Conservation (phyloP, 2,329 filamentous ascomycete genomes). For the Cytospora schulzeri region DNA sequence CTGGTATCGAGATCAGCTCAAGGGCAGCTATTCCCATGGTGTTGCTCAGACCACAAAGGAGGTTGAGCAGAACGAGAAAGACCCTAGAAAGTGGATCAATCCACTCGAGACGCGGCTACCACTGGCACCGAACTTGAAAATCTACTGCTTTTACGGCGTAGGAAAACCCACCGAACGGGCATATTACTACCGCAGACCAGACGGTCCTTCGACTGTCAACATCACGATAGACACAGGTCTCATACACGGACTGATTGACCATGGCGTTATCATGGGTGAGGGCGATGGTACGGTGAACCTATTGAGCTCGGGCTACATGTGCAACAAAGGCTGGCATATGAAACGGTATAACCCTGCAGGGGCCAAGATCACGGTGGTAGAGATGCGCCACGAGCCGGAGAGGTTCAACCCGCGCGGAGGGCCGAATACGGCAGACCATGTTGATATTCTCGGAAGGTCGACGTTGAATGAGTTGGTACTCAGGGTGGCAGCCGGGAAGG, state of each 20-base stretch:
- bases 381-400: slow-evolving; percentile 97
- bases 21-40: slow-evolving; percentile 81
- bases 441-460: slow-evolving; percentile 89
- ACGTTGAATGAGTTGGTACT: slow-evolving; percentile 90
- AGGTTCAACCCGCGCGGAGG: slow-evolving; percentile 81
- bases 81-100: slow-evolving; percentile 88
- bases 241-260: slow-evolving; percentile 67
- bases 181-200: slow-evolving; percentile 81
- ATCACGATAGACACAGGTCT: slow-evolving; percentile 72
- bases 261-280: slow-evolving; percentile 92
- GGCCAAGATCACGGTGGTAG: slow-evolving; percentile 78
- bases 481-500: slow-evolving; percentile 81
- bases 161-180: slow-evolving; percentile 91
- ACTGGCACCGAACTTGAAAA: slow-evolving; percentile 83
- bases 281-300: slow-evolving; percentile 95
- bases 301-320: slow-evolving; percentile 95
- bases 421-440: slow-evolving; percentile 80
- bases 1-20: slow-evolving; percentile 80
- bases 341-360: slow-evolving; percentile 90
- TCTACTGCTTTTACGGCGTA: slow-evolving; percentile 96
- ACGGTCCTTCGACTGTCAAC: slow-evolving; percentile 70
- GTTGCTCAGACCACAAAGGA: slow-evolving; percentile 78
- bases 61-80: slow-evolving; percentile 79
- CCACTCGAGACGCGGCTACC: slow-evolving; percentile 83
- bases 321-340: slow-evolving; percentile 89